Percentiles rank a stretch among this genome's conserved stretches.
Conservation (phyloP, 305 asterid genomes). For the Fraxinus sp. region DNA sequence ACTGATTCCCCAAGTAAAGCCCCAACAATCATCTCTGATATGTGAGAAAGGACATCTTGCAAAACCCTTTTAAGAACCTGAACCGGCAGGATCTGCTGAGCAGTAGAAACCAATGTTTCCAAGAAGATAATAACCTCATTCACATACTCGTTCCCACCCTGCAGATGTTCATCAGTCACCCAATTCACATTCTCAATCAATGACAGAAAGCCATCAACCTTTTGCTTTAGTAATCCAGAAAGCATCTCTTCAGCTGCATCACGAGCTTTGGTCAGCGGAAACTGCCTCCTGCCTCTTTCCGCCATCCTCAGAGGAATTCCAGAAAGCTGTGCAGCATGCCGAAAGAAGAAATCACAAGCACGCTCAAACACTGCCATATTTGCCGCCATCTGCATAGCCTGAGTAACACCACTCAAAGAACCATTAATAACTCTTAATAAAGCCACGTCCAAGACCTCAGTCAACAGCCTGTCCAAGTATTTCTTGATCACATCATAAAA, state of each 20-base stretch:
- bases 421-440: slow-evolving; percentile 64
- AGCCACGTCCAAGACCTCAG: slow-evolving; percentile 83
- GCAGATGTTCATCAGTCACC: slow-evolving; percentile 78
- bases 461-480: slow-evolving; percentile 83
- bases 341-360: slow-evolving; percentile 93
- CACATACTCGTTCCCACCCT: slow-evolving; percentile 81
- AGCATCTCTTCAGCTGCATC: slow-evolving; percentile 86
- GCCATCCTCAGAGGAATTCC: slow-evolving; percentile 90
- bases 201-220: slow-evolving; percentile 86
- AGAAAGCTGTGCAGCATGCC: slow-evolving; percentile 95
- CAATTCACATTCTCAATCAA: slow-evolving; percentile 92
- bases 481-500: slow-evolving; percentile 85
- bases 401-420: slow-evolving; percentile 72
- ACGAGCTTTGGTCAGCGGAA: slow-evolving; percentile 78
- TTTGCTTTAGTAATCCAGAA: slow-evolving; percentile 80
- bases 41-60: slow-evolving; percentile 83
- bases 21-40: slow-evolving; percentile 83
- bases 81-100: slow-evolving; percentile 85
- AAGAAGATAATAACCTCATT: slow-evolving; percentile 84
- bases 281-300: slow-evolving; percentile 78
- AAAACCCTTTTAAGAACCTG: slow-evolving; percentile 79
- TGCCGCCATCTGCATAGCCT: slow-evolving; percentile 99
- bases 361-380: slow-evolving; percentile 96
- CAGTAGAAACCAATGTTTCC: slow-evolving; percentile 86
- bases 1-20: slow-evolving; percentile 75